These are phyloP conservation scores for Basidioascus undulatus DNA, from an alignment of 768 basidiomycete genomes.

Conservation along the genomic window DNA sequence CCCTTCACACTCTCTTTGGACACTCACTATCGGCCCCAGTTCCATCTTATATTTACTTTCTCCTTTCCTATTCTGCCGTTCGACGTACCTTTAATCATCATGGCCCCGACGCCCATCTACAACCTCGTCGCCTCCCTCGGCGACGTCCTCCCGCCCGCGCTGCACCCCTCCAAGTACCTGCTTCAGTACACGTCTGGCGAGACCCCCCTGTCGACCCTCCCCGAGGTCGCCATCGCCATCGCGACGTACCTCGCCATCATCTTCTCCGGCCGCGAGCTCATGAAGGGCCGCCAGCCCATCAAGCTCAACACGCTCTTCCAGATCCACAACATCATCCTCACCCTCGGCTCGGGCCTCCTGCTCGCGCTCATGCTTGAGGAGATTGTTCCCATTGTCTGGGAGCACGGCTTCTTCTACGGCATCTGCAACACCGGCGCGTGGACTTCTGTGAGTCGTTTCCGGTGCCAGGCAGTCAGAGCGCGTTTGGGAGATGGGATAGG, in stretches of 20 bases:
- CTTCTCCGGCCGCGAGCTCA: conserved; percentile 58
- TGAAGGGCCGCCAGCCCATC: conserved; percentile 49
- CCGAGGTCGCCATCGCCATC: conserved; percentile 44
- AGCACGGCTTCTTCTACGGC: conserved; percentile 43
- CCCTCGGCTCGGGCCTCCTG: conserved; percentile 56
- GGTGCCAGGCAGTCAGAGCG: neutral
- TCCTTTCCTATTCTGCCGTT: too few relatives aligned
- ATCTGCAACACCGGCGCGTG: conserved; percentile 57
- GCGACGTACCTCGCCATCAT: conserved; percentile 64
- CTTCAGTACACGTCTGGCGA: too few relatives aligned
- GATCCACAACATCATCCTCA: conserved; percentile 68
- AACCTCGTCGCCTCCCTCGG: too few relatives aligned
- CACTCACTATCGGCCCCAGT: too few relatives aligned
- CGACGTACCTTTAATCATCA: too few relatives aligned
- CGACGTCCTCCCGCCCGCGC: too few relatives aligned
- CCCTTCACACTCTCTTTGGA: too few relatives aligned
- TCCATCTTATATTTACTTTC: too few relatives aligned
- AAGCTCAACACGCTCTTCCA: conserved; percentile 22
- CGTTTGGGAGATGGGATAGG: too few relatives aligned
- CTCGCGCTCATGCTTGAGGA: conserved; percentile 80
- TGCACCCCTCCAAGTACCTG: too few relatives aligned
- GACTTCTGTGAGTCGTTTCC: conserved; percentile 44
- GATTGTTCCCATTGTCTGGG: conserved; percentile 52
- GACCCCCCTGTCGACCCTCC: conserved; percentile 55
- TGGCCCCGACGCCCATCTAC: too few relatives aligned